Percentiles rank a stretch among this genome's conserved stretches.
Evolutionary conservation across 1,139 yeast species (phyloP).

Genomic region (Suzukiozyma palmioleophila): DNA sequence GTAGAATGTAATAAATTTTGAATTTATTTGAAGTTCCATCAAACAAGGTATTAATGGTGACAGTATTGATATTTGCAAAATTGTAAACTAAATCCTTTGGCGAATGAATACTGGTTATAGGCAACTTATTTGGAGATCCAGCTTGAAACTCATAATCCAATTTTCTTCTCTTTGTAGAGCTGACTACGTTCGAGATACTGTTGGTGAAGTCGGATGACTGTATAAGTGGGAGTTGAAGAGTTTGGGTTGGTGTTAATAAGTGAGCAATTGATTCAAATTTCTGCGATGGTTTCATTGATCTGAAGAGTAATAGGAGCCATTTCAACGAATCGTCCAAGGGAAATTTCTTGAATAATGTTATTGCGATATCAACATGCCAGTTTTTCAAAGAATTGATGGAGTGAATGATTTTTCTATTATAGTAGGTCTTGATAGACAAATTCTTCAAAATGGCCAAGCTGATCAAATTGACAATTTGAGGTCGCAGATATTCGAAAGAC

Average conservation of each 20-base stretch:
- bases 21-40: slow-evolving; percentile 2
- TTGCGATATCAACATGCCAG: slow-evolving; percentile 32
- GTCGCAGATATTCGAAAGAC: slow-evolving; percentile 33
- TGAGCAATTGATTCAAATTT: slow-evolving; percentile 9
- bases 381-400: slow-evolving; percentile 15
- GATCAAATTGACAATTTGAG: slow-evolving; percentile 26
- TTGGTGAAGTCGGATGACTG: not conserved
- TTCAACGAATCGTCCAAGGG: slow-evolving; percentile 31
- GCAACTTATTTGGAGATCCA: slow-evolving; percentile 10
- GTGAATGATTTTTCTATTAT: slow-evolving; percentile 7
- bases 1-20: slow-evolving; percentile 7
- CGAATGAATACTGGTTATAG: slow-evolving; percentile 17
- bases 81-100: slow-evolving; percentile 15
- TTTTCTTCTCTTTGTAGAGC: not conserved
- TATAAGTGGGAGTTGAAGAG: not conserved
- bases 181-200: not conserved
- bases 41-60: slow-evolving; percentile 14
- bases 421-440: slow-evolving; percentile 10
- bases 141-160: slow-evolving; percentile 6
- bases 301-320: slow-evolving; percentile 20
- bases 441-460: slow-evolving; percentile 18
- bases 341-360: slow-evolving; percentile 25
- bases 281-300: slow-evolving; percentile 17
- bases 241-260: not conserved
- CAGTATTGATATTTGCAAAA: slow-evolving; percentile 12